A percentile compares a stretch with the other conserved stretches of the same genome.
Evolutionary conservation across 148 eudicot genomes (phyloP).

Genomic region (Rhododendron griersonianum): DNA sequence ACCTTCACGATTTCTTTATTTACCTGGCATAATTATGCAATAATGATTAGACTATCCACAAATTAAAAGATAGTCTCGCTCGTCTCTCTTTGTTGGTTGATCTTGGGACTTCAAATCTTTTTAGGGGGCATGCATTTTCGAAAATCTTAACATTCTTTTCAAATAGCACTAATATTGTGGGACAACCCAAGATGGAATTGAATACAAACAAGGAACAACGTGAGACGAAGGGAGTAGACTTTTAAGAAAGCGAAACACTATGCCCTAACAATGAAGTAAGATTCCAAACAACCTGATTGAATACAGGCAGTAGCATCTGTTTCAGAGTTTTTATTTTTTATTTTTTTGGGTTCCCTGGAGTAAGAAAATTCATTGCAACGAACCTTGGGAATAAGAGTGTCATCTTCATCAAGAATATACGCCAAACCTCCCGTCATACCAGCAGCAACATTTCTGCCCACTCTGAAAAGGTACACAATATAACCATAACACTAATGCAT

Average conservation of each 20-base stretch:
- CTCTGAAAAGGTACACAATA: slow-evolving; percentile 39
- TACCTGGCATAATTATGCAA: slow-evolving; percentile 41
- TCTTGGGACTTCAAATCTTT: background rate
- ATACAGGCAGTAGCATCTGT: background rate
- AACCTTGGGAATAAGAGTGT: slow-evolving; percentile 91
- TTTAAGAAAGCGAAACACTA: background rate
- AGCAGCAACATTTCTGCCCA: slow-evolving; percentile 97
- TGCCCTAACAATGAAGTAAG: background rate
- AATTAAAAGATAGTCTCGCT: background rate
- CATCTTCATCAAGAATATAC: slow-evolving; percentile 91
- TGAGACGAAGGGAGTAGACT: background rate
- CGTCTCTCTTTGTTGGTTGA: background rate
- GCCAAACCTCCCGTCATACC: slow-evolving; percentile 99
- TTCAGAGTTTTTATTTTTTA: background rate
- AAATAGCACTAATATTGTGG: too few relatives aligned
- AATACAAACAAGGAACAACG: background rate
- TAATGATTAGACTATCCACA: background rate
- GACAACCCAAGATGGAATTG: too few relatives aligned
- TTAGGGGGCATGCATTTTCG: background rate
- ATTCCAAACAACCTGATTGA: background rate
- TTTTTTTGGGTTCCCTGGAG: background rate
- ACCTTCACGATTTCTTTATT: slow-evolving; percentile 97
- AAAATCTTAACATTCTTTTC: too few relatives aligned
- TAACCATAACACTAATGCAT: background rate
- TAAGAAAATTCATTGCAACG: background rate